Base-by-base conservation (phyloP, 345 rosid species). In the Raphanus raphanistrum region DNA sequence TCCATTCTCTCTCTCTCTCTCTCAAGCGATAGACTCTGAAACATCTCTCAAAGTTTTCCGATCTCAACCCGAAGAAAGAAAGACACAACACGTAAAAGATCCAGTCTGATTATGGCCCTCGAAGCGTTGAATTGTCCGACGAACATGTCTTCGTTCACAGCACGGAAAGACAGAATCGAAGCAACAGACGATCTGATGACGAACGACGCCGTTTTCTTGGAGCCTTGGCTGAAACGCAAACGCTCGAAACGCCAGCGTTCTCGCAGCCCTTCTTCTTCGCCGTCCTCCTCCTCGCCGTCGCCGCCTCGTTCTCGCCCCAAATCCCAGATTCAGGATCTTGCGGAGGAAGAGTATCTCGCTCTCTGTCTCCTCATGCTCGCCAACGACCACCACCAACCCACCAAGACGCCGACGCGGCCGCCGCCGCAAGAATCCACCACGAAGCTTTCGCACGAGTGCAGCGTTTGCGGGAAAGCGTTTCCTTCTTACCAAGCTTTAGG, bases 401-500 rank as follows among this genome's bases (percentile, higher is more conserved):
- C 69, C 21, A 21, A 21, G 8, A 79, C 81, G 26, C 71, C 13
- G 48, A 52, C 68, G 15, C 75, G 67, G 8, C 77, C 81, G 26
- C 73, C 13, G 48, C 58, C 70, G 15, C 75, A 70, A 15, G 83
- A 86, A 0, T 48, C 84, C 0, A 45, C 84, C 0, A 45, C 85
- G 32, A 72, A 73, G 73, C 83, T 82, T 43, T 29, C 83, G 21
- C 86, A 88, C 83, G 87, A 87, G 92, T 95, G 99, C 43, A 78
- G 85, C 64, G 96, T 92, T 3, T 94, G 98, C 70, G 70, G 82
- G 74, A 94, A 87, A 81, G 92, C 89, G 59, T 91, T 95, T 74
- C 72, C 86, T 63, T 95, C 99, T 7, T 92, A 95, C 78, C 99
- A 92, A 59, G 99, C 98, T 33, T 80, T 95, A 26, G 99, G 99